Evolutionary conservation across 208 protist species (phyloP), one percentile per base, ranked within the genome.

Genomic region (Leishmania guyanensis): DNA sequence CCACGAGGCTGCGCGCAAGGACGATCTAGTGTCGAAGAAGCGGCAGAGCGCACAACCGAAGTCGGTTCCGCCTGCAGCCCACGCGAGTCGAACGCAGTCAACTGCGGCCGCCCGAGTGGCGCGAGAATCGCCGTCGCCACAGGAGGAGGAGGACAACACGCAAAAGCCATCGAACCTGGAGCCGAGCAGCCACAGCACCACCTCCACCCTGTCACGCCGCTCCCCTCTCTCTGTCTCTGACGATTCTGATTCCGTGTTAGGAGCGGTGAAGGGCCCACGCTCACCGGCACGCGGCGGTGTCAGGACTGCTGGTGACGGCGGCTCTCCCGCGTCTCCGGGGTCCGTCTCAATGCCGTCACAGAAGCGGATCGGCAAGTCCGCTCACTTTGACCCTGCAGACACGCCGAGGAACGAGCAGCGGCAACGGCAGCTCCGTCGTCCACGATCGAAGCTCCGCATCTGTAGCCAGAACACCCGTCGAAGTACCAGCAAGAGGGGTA

Each of bases 111-210:
- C 54, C 20, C 33, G 22, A 3, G 17, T 36, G 50, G 53, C 39
- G 39, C 29, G 17, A 65, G 74, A 77, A 6, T 48, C 62, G 46
- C 76, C 0, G 43, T 85, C 82, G 3, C 82, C 73, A 54, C 62
- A 68, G 29, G 73, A 79, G 29, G 81, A 85, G 53, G 82, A 85
- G 12, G 82, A 85, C 9, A 70, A 51, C 72, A 85, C 82, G 48
- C 82, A 85, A 54, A 85, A 85, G 73, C 82, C 82, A 48, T 9
- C 71, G 5, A 85, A 78, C 60, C 22, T 69, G 3, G 77, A 81
- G 20, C 54, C 73, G 8, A 76, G 65, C 78, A 68, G 54, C 22
- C 51, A 68, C 73, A 85, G 82, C 73, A 60, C 75, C 60, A 51
- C 66, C 1, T 80, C 82, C 26, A 81, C 82, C 3, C 48, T 66